A percentile compares a stretch with the other conserved stretches of the same genome.
phyloP scores from a whole-genome alignment of 306 rosid species.

The Macrotyloma uniflorum region DNA sequence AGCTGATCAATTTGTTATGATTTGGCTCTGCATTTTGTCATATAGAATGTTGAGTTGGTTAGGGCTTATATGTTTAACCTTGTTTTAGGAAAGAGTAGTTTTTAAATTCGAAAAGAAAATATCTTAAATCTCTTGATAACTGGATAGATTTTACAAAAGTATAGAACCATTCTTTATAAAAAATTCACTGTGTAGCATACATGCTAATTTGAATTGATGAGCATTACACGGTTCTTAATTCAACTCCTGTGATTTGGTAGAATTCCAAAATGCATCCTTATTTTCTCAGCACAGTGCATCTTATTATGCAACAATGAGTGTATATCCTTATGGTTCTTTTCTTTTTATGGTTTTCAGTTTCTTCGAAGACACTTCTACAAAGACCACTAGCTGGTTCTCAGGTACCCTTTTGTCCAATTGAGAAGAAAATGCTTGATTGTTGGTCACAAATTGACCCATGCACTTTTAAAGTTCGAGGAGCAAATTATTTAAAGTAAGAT shows the following conservation, averaged over 20 bases:
- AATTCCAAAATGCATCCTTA: neutral
- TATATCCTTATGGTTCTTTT: neutral
- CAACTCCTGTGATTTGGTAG: neutral
- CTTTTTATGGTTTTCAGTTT: constrained; percentile 54
- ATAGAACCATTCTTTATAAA: neutral
- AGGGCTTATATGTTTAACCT: neutral
- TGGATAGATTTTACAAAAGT: neutral
- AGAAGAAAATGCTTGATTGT: constrained; percentile 73
- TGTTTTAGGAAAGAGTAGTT: neutral
- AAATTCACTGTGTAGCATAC: neutral
- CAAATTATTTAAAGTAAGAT: constrained; percentile 73
- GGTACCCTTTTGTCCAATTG: constrained; percentile 75
- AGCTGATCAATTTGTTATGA: constrained; percentile 42
- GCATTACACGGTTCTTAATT: neutral
- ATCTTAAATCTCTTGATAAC: neutral
- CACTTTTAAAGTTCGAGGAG: constrained; percentile 71
- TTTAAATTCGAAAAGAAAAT: neutral
- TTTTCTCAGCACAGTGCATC: neutral
- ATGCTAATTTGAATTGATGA: neutral
- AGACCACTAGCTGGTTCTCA: constrained; percentile 77
- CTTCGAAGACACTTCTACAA: constrained; percentile 66
- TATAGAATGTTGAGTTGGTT: neutral
- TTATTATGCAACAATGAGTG: neutral
- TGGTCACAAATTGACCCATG: constrained; percentile 81
- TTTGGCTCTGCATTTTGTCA: neutral